Percentiles rank a stretch among this genome's conserved stretches.
These are phyloP conservation scores for Wallacemonas sp. DNA, from an alignment of 208 protist genomes.

Conservation along the genomic window DNA sequence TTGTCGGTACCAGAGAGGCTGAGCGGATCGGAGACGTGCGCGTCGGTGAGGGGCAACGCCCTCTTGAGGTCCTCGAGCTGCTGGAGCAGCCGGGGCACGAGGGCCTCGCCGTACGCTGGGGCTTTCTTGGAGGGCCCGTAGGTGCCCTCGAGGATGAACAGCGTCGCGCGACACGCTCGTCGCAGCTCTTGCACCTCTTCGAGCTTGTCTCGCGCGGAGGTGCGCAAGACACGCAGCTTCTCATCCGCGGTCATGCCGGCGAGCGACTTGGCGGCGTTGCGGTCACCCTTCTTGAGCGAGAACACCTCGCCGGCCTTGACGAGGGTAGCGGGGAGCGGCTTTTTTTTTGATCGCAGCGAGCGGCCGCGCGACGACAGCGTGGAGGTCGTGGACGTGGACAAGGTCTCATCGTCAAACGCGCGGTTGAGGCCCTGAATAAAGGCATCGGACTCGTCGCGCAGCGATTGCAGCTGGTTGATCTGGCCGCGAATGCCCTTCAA, in stretches of 20 bases:
- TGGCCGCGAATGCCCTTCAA: not conserved
- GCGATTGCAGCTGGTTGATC: not conserved
- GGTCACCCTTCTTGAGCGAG: slow-evolving; percentile 21
- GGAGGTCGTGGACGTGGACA: slow-evolving; percentile 19
- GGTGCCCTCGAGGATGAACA: slow-evolving; percentile 53
- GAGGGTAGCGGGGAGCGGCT: slow-evolving; percentile 41
- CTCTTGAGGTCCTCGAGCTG: slow-evolving; percentile 53
- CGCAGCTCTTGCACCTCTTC: slow-evolving; percentile 57
- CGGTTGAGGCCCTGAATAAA: slow-evolving; percentile 37
- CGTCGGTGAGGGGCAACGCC: slow-evolving; percentile 22
- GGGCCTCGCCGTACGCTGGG: slow-evolving; percentile 36
- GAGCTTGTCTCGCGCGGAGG: slow-evolving; percentile 24
- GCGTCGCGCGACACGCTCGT: slow-evolving; percentile 24
- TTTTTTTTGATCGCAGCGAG: slow-evolving; percentile 53
- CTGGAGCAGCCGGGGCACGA: slow-evolving; percentile 45
- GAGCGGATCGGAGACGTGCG: slow-evolving; percentile 9
- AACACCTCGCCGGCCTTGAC: slow-evolving; percentile 17
- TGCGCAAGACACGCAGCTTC: slow-evolving; percentile 17
- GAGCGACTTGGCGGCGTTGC: slow-evolving; percentile 14
- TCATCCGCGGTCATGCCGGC: slow-evolving; percentile 14
- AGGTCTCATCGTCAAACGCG: slow-evolving; percentile 40
- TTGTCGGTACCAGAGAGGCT: not conserved
- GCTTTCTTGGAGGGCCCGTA: slow-evolving; percentile 22
- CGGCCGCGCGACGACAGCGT: slow-evolving; percentile 21
- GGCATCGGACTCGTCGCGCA: slow-evolving; percentile 34